Evolutionary conservation across 331 rosid genomes (phyloP).

Genomic region (Acacia concinna): DNA sequence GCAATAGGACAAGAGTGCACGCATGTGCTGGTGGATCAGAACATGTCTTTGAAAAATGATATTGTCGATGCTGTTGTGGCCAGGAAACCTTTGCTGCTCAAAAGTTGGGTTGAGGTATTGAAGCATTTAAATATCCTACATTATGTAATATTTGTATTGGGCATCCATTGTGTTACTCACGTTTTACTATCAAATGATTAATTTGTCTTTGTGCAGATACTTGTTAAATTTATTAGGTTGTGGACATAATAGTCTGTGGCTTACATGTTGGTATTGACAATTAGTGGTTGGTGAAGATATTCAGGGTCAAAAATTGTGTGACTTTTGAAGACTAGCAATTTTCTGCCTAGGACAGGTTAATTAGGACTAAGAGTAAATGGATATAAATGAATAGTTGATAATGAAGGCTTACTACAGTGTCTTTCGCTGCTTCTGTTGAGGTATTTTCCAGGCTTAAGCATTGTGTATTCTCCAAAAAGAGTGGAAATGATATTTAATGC

Average conservation of each 20-base stretch:
- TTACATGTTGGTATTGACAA: constrained; percentile 15
- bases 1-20: constrained; percentile 69
- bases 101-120: constrained; percentile 81
- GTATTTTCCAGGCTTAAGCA: constrained; percentile 3
- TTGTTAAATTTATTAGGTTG: not conserved
- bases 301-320: not conserved
- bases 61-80: constrained; percentile 69
- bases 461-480: not conserved
- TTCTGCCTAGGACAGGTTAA: constrained; percentile 12
- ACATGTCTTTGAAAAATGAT: constrained; percentile 58
- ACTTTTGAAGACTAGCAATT: not conserved
- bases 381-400: not conserved
- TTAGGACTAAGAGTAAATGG: not conserved
- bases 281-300: constrained; percentile 2
- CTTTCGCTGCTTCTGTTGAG: constrained; percentile 19
- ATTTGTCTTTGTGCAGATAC: not conserved
- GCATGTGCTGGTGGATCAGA: constrained; percentile 78
- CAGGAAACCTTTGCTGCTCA: constrained; percentile 58
- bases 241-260: constrained; percentile 20
- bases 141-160: constrained; percentile 33
- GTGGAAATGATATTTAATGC: constrained; percentile 4
- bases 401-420: not conserved
- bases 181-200: constrained; percentile 17
- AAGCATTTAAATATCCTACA: constrained; percentile 28
- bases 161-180: not conserved